Conservation (phyloP, 768 basidiomycete genomes). For the Suillus luteus region DNA sequence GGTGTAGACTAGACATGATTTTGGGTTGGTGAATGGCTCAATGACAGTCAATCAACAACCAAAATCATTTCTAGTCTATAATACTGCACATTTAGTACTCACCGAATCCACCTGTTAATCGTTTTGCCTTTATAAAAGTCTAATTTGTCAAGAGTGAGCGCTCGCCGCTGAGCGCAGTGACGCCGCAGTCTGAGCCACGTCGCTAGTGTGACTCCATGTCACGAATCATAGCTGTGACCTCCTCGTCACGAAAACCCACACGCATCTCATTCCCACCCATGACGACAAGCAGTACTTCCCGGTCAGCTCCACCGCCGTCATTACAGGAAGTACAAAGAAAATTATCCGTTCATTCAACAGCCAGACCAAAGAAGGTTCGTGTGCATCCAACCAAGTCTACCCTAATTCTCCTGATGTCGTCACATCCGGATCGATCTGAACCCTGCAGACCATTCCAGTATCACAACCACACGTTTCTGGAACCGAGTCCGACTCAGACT, state of each 20-base stretch:
- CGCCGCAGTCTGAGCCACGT: not conserved
- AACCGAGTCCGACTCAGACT: conserved; percentile 88
- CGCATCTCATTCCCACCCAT: conserved; percentile 19
- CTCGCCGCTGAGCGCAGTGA: not conserved
- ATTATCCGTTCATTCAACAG: conserved; percentile 71
- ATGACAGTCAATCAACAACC: too few species aligned
- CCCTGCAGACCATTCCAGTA: conserved; percentile 32
- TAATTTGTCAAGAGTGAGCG: not conserved
- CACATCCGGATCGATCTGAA: conserved; percentile 21
- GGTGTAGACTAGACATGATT: too few species aligned
- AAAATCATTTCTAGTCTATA: not conserved
- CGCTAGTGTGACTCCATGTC: conserved; percentile 8
- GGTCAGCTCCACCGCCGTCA: conserved; percentile 62
- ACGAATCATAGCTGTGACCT: conserved; percentile 11
- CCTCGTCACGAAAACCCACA: conserved; percentile 17
- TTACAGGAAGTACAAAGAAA: conserved; percentile 87
- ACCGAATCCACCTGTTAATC: not conserved
- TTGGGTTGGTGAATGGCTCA: too few species aligned
- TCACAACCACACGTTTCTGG: conserved; percentile 54
- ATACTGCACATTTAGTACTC: not conserved
- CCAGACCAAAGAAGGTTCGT: conserved; percentile 52
- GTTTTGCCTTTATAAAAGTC: not conserved
- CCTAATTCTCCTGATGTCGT: not conserved
- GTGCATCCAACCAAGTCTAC: conserved; percentile 1
- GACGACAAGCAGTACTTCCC: conserved; percentile 22